Conservation (phyloP, 257 asterid genomes). For the Plantago ovata region DNA sequence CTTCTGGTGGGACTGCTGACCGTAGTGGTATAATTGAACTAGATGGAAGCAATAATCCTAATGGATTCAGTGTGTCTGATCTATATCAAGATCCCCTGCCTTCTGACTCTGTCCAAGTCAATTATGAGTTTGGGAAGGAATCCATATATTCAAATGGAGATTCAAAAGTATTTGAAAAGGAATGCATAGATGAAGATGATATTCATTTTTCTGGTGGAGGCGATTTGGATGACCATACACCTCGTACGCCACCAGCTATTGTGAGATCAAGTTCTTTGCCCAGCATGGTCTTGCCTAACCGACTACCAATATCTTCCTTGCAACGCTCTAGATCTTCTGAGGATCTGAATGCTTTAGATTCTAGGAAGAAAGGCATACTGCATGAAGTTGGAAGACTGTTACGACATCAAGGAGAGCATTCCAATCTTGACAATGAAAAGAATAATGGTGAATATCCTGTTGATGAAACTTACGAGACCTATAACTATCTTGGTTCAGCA, state of each 20-base stretch:
- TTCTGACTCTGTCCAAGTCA: constrained; percentile 56
- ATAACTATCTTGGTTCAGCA: constrained; percentile 58
- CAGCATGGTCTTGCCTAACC: constrained; percentile 42
- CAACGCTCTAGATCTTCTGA: constrained; percentile 63
- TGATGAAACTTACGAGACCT: constrained; percentile 41
- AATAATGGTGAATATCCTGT: constrained; percentile 41
- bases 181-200: constrained; percentile 37
- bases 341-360: constrained; percentile 48
- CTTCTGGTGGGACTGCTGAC: constrained; percentile 50
- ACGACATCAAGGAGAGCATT: constrained; percentile 36
- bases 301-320: constrained; percentile 19
- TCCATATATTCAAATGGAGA: constrained; percentile 53
- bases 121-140: constrained; percentile 39
- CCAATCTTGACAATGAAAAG: constrained; percentile 29
- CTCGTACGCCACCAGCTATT: constrained; percentile 34
- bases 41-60: constrained; percentile 38
- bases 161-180: constrained; percentile 44
- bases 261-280: constrained; percentile 77
- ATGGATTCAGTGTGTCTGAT: constrained; percentile 30
- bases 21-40: constrained; percentile 30
- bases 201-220: constrained; percentile 37
- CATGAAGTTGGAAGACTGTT: constrained; percentile 34
- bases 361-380: constrained; percentile 34
- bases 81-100: constrained; percentile 46
- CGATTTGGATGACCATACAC: constrained; percentile 40